These are phyloP conservation scores for Leishmania arabica DNA, from an alignment of 208 protist species.

Conservation along the genomic window DNA sequence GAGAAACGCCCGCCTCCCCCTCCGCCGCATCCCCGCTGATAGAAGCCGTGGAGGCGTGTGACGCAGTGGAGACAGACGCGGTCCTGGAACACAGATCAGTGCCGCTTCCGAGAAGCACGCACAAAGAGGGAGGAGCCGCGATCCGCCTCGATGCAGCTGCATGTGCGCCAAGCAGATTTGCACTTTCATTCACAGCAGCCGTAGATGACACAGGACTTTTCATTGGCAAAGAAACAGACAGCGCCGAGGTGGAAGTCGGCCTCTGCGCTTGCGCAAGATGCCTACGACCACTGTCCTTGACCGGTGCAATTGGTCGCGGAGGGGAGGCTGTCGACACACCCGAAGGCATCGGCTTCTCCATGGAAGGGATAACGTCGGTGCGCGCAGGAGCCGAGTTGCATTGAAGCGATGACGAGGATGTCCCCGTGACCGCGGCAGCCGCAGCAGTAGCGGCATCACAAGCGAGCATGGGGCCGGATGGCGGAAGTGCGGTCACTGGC, in stretches of 20 bases:
- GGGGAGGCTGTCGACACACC: background rate
- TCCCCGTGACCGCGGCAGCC: background rate
- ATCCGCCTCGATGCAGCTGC: background rate
- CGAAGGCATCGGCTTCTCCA: background rate
- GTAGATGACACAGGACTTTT: background rate
- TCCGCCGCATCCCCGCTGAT: background rate
- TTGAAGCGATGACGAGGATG: background rate
- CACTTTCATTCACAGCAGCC: background rate
- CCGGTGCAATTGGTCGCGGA: background rate
- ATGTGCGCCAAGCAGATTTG: background rate
- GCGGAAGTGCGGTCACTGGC: background rate
- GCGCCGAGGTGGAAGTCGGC: background rate
- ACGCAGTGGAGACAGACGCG: background rate
- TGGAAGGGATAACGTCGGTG: background rate
- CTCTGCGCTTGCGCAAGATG: background rate
- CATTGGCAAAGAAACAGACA: background rate
- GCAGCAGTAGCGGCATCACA: background rate
- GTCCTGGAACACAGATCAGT: background rate
- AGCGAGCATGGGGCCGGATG: background rate
- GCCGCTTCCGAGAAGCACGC: background rate
- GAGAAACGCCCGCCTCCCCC: too few species aligned
- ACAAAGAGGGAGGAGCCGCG: background rate
- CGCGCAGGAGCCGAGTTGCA: background rate
- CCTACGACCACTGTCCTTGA: too few species aligned
- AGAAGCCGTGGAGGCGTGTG: background rate